phyloP scores from a whole-genome alignment of 345 rosid species.

The Carallia brachiata region DNA sequence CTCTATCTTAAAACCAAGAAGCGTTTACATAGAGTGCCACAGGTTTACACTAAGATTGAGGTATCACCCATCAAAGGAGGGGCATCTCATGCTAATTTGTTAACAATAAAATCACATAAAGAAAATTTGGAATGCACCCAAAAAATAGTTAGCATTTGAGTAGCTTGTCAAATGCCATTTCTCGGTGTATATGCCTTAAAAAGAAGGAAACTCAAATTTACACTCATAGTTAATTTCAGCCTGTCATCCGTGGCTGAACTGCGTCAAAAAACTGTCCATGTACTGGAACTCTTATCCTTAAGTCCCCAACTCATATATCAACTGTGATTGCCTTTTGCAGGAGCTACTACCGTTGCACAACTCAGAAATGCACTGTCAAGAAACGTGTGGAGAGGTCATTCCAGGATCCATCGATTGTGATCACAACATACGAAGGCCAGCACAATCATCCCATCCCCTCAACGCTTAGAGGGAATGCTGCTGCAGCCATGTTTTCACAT shows the following conservation, averaged over 20 bases:
- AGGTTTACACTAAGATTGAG: too few relatives aligned
- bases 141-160: too few relatives aligned
- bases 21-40: too few relatives aligned
- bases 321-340: constrained; percentile 5
- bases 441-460: constrained; percentile 31
- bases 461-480: constrained; percentile 26
- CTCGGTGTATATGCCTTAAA: too few relatives aligned
- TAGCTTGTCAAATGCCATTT: too few relatives aligned
- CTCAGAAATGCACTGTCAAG: constrained; percentile 35
- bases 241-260: too few relatives aligned
- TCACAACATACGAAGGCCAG: constrained; percentile 36
- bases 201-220: too few relatives aligned
- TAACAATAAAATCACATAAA: not conserved
- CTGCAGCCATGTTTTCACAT: constrained; percentile 31
- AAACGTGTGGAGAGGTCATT: constrained; percentile 33
- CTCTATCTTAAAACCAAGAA: too few relatives aligned
- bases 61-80: too few relatives aligned
- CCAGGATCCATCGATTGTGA: constrained; percentile 28
- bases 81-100: not conserved
- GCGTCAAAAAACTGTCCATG: not conserved
- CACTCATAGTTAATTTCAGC: too few relatives aligned
- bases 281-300: not conserved
- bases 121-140: not conserved
- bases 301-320: not conserved
- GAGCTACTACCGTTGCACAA: constrained; percentile 37